These are phyloP conservation scores for Lepidium campestre DNA, from an alignment of 441 rosid species.

Conservation along the genomic window DNA sequence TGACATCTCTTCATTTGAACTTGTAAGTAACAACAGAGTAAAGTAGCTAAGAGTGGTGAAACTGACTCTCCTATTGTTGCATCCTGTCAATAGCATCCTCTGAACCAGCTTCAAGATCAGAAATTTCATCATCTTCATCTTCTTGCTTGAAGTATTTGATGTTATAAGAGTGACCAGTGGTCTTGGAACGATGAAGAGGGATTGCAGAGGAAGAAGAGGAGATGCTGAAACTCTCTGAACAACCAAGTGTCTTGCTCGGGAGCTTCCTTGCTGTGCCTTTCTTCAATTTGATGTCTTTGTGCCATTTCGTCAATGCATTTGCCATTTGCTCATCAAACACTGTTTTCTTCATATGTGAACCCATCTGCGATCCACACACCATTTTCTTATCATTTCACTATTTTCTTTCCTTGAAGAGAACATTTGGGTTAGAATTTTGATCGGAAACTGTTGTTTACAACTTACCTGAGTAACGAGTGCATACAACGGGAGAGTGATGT, in stretches of 20 bases:
- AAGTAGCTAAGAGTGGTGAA: constrained; percentile 7
- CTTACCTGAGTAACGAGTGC: constrained; percentile 81
- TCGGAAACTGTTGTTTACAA: neutral
- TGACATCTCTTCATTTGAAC: neutral
- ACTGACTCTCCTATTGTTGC: neutral
- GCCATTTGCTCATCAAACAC: constrained; percentile 56
- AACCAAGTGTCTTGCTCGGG: constrained; percentile 40
- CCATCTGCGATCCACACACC: constrained; percentile 36
- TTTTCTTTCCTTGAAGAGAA: neutral
- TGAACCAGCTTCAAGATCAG: constrained; percentile 51
- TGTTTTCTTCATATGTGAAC: constrained; percentile 59
- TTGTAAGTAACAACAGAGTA: neutral
- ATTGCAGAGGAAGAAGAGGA: constrained; percentile 22
- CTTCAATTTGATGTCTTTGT: constrained; percentile 37
- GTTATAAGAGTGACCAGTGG: constrained; percentile 67
- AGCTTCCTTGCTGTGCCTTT: constrained; percentile 38
- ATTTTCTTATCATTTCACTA: neutral
- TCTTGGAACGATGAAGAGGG: constrained; percentile 58
- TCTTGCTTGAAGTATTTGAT: constrained; percentile 24
- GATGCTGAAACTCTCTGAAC: constrained; percentile 27
- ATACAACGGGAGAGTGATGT: constrained; percentile 75
- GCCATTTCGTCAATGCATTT: constrained; percentile 57
- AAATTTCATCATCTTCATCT: constrained; percentile 33
- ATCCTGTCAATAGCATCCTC: neutral
- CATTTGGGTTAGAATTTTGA: neutral